Evolutionary conservation across 2,329 filamentous ascomycete species (phyloP).

Genomic region (Aspergillus latus): DNA sequence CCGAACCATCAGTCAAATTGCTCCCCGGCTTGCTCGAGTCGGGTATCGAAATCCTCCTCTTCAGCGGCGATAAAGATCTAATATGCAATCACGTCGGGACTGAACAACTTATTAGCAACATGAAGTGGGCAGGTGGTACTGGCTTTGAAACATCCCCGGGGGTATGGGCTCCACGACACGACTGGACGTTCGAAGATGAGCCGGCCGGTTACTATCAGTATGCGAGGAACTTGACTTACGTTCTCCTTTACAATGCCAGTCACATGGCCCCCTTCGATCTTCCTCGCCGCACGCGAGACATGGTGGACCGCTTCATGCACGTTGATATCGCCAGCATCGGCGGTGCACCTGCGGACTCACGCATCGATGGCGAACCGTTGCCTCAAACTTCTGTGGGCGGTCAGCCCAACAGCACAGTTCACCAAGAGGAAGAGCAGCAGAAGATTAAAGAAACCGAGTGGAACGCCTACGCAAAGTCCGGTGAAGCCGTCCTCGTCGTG

Average conservation of each 20-base stretch:
- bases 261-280: conserved; percentile 99
- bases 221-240: conserved; percentile 91
- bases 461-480: conserved; percentile 84
- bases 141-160: conserved; percentile 87
- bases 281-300: conserved; percentile 81
- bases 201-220: conserved; percentile 89
- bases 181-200: conserved; percentile 92
- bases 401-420: conserved; percentile 66
- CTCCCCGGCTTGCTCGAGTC: conserved; percentile 76
- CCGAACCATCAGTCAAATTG: conserved; percentile 69
- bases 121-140: conserved; percentile 87
- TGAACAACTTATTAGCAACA: conserved; percentile 82
- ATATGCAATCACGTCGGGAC: conserved; percentile 98
- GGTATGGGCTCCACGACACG: conserved; percentile 84
- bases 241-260: conserved; percentile 90
- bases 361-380: conserved; percentile 81
- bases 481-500: conserved; percentile 79
- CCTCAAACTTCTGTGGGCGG: conserved; percentile 74
- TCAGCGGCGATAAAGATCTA: conserved; percentile 89
- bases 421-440: conserved; percentile 66
- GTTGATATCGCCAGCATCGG: conserved; percentile 90
- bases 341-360: conserved; percentile 72
- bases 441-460: conserved; percentile 82
- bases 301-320: conserved; percentile 94
- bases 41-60: conserved; percentile 73